These are phyloP conservation scores for Thelonectria blattea DNA, from an alignment of 2,329 filamentous ascomycete species.

Conservation along the genomic window DNA sequence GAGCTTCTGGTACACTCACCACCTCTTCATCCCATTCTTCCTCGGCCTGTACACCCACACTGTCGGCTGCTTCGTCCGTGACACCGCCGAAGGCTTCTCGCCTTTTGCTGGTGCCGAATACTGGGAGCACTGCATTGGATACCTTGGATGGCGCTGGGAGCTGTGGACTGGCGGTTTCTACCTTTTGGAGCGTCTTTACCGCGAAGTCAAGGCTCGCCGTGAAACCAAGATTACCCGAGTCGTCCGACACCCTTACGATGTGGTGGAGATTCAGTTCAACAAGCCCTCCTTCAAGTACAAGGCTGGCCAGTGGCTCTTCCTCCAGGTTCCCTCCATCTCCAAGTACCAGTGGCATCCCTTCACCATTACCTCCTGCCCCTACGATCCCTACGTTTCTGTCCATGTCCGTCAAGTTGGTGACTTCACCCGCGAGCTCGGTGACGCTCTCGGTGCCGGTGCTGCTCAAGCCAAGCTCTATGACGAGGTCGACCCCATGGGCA, in stretches of 20 bases:
- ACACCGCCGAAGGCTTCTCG: slow-evolving; percentile 72
- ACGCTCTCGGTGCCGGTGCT: slow-evolving; percentile 88
- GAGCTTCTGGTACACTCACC: slow-evolving; percentile 99
- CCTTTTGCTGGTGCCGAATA: slow-evolving; percentile 83
- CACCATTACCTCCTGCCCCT: slow-evolving; percentile 97
- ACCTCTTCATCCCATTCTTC: slow-evolving; percentile 96
- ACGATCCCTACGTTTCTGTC: slow-evolving; percentile 91
- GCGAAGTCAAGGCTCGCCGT: slow-evolving; percentile 84
- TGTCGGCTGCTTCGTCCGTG: slow-evolving; percentile 93
- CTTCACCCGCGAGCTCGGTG: slow-evolving; percentile 92
- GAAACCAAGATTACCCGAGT: slow-evolving; percentile 91
- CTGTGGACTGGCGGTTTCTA: slow-evolving; percentile 86
- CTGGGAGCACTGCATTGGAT: slow-evolving; percentile 94
- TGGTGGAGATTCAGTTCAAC: slow-evolving; percentile 94
- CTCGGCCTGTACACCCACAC: slow-evolving; percentile 95
- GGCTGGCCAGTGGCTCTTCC: slow-evolving; percentile 96
- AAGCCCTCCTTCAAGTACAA: slow-evolving; percentile 99
- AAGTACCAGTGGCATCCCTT: slow-evolving; percentile 97
- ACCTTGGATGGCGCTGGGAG: slow-evolving; percentile 97
- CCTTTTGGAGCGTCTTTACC: slow-evolving; percentile 85
- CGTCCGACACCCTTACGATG: slow-evolving; percentile 94
- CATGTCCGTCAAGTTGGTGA: slow-evolving; percentile 97
- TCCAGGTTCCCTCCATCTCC: slow-evolving; percentile 90
- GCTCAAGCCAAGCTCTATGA: slow-evolving; percentile 91
- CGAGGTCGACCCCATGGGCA: slow-evolving; percentile 87